phyloP scores from a whole-genome alignment of 768 basidiomycete species.

The Boletus vinaceobasis region DNA sequence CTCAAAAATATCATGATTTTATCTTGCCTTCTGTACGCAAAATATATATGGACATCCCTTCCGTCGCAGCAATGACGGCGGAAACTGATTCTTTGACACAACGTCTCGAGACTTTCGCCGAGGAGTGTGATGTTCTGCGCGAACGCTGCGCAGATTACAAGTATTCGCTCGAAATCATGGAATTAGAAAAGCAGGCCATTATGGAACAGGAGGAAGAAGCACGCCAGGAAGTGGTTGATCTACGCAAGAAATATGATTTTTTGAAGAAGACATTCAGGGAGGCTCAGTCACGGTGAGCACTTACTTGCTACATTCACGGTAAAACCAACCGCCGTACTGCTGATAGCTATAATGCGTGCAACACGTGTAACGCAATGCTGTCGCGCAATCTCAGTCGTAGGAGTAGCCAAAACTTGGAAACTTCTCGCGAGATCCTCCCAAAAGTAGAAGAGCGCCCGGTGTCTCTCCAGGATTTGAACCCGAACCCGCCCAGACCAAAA shows the following conservation, averaged over 20 bases:
- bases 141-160: conserved; percentile 42
- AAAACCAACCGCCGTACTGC: not conserved
- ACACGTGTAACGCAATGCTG: not conserved
- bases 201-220: conserved; percentile 33
- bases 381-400: conserved; percentile 8
- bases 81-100: conserved; percentile 37
- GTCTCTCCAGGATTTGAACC: conserved; percentile 10
- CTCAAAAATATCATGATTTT: conserved; percentile 56
- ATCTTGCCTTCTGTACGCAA: conserved; percentile 56
- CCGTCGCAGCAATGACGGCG: conserved; percentile 20
- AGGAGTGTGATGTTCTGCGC: conserved; percentile 43
- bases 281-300: conserved; percentile 12
- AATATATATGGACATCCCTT: conserved; percentile 47
- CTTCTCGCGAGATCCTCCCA: conserved; percentile 11
- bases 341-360: conserved; percentile 6
- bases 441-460: conserved; percentile 21
- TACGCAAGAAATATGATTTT: conserved; percentile 33
- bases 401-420: conserved; percentile 11
- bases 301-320: not conserved
- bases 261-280: conserved; percentile 28
- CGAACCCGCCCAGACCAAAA: conserved; percentile 20
- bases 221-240: conserved; percentile 38
- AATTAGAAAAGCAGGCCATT: conserved; percentile 28
- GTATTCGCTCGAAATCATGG: conserved; percentile 31
- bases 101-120: conserved; percentile 37